Percentiles rank a stretch among this genome's conserved stretches.
phyloP scores from a whole-genome alignment of 2,329 filamentous ascomycete genomes.

The Ophiosphaerella herpotricha region DNA sequence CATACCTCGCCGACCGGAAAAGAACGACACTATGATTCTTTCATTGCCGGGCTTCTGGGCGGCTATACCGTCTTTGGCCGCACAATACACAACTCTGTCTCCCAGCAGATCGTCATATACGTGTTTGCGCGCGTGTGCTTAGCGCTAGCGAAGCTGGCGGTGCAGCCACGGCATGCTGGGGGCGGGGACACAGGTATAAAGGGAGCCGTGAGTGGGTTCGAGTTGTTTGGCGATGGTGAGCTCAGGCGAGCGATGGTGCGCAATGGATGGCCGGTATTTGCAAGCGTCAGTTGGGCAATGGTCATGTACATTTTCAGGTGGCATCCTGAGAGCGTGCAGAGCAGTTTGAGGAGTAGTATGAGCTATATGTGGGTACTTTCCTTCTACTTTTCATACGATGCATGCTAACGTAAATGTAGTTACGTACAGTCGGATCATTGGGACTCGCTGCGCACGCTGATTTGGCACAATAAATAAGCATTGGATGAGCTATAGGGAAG shows the following conservation, averaged over 20 bases:
- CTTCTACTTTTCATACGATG: not conserved
- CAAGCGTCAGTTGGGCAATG: slow-evolving; percentile 84
- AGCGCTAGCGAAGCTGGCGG: slow-evolving; percentile 78
- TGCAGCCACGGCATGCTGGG: slow-evolving; percentile 61
- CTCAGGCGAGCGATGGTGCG: slow-evolving; percentile 47
- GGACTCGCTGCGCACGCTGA: slow-evolving; percentile 81
- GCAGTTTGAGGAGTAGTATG: slow-evolving; percentile 93
- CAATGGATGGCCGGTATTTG: slow-evolving; percentile 92
- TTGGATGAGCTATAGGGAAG: no score
- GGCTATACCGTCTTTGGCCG: slow-evolving; percentile 94
- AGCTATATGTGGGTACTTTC: slow-evolving; percentile 79
- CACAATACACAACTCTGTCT: slow-evolving; percentile 76
- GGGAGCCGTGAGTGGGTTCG: slow-evolving; percentile 39
- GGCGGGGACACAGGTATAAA: slow-evolving; percentile 23
- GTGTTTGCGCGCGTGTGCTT: slow-evolving; percentile 91
- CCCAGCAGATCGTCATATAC: slow-evolving; percentile 97
- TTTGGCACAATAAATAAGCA: slow-evolving; percentile 76
- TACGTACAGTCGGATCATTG: slow-evolving; percentile 84
- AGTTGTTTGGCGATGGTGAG: slow-evolving; percentile 44
- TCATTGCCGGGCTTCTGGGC: slow-evolving; percentile 84
- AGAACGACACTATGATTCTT: slow-evolving; percentile 76
- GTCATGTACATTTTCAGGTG: slow-evolving; percentile 96
- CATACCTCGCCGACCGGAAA: slow-evolving; percentile 56
- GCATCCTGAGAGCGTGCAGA: slow-evolving; percentile 89
- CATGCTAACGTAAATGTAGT: slow-evolving; percentile 47